Evolutionary conservation across 1,284 basidiomycete genomes (phyloP).

Genomic region (Cutaneotrichosporon cutaneum): DNA sequence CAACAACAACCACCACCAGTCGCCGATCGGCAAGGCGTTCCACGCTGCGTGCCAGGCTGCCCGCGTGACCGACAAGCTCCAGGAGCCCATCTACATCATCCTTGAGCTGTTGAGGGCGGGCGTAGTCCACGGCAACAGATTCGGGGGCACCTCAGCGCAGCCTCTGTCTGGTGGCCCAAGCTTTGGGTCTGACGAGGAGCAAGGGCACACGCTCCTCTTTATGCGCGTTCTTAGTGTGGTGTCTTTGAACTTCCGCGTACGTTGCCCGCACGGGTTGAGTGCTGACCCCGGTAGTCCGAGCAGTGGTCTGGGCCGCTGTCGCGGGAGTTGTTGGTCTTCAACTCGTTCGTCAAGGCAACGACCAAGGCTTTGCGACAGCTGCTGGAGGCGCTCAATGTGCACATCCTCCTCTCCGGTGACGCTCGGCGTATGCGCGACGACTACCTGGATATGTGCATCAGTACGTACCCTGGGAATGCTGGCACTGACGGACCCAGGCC

Average conservation of each 20-base stretch:
- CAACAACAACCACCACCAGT: conserved; percentile 80
- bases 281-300: conserved; percentile 59
- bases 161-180: conserved; percentile 91
- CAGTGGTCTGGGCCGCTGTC: conserved; percentile 94
- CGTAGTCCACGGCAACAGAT: conserved; percentile 89
- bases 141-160: conserved; percentile 64
- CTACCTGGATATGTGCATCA: conserved; percentile 81
- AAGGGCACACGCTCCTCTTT: conserved; percentile 86
- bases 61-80: conserved; percentile 94
- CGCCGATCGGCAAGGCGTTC: conserved; percentile 85
- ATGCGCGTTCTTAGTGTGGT: conserved; percentile 95
- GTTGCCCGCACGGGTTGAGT: conserved; percentile 30
- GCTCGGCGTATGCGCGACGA: conserved; percentile 84
- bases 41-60: conserved; percentile 72
- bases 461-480: conserved; percentile 23
- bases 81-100: conserved; percentile 91
- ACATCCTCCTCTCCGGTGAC: conserved; percentile 86
- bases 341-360: conserved; percentile 89
- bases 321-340: conserved; percentile 94
- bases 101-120: conserved; percentile 89
- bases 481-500: conserved; percentile 34
- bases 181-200: conserved; percentile 87
- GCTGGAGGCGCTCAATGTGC: conserved; percentile 84
- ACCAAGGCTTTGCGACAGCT: conserved; percentile 85
- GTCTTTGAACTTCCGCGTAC: conserved; percentile 85